Evolutionary conservation across 768 basidiomycete genomes (phyloP).

Genomic region (Hebeloma cylindrosporum): DNA sequence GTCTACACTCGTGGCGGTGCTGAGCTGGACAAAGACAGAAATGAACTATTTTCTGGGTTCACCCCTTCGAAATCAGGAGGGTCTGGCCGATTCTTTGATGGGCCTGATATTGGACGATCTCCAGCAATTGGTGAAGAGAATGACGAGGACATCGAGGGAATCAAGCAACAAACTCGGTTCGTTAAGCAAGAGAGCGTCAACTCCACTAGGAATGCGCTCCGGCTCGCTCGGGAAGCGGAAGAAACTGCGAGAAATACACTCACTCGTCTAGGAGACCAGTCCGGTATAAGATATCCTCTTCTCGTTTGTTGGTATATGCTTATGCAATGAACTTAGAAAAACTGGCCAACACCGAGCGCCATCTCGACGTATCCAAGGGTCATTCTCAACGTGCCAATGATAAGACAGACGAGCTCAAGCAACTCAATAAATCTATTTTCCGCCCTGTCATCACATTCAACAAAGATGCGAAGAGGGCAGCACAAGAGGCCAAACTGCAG

Average conservation of each 20-base stretch:
- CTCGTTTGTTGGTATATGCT: constrained; percentile 8
- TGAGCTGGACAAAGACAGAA: constrained; percentile 64
- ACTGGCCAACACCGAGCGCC: constrained; percentile 91
- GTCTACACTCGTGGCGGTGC: constrained; percentile 63
- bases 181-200: constrained; percentile 91
- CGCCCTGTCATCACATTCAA: constrained; percentile 89
- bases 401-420: constrained; percentile 89
- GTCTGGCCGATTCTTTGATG: constrained; percentile 71
- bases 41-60: constrained; percentile 75
- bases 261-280: constrained; percentile 84
- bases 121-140: constrained; percentile 67
- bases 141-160: constrained; percentile 90
- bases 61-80: constrained; percentile 57
- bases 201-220: constrained; percentile 87
- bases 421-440: constrained; percentile 95
- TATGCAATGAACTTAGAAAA: constrained; percentile 49
- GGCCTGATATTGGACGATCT: constrained; percentile 44
- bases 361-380: constrained; percentile 89
- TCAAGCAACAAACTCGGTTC: constrained; percentile 88
- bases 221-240: constrained; percentile 93
- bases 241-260: constrained; percentile 91
- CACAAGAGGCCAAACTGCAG: constrained; percentile 81
- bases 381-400: constrained; percentile 89
- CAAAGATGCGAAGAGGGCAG: constrained; percentile 87
- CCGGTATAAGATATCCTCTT: constrained; percentile 52